Evolutionary conservation across 1,139 yeast genomes (phyloP).

Genomic region (Meyerozyma sp.): DNA sequence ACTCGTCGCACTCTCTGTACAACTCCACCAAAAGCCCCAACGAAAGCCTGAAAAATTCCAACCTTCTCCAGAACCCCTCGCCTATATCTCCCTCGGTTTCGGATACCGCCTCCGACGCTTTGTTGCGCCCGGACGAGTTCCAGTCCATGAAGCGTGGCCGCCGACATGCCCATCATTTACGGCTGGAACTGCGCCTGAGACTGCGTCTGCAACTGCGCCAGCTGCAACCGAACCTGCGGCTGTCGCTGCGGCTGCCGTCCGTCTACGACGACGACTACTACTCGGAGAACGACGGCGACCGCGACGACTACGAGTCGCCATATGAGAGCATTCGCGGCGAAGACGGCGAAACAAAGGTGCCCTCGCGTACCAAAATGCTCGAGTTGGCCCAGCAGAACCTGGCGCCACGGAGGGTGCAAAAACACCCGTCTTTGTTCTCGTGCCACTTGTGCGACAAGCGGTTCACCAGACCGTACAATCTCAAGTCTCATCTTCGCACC

Average conservation of each 20-base stretch:
- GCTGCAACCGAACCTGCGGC: background rate
- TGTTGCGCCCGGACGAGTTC: conserved; percentile 33
- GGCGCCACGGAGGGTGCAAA: conserved; percentile 54
- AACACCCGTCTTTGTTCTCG: conserved; percentile 74
- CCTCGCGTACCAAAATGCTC: conserved; percentile 53
- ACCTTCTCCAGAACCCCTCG: background rate
- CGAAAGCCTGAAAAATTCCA: conserved; percentile 1
- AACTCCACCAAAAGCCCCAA: conserved; percentile 13
- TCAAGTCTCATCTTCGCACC: conserved; percentile 86
- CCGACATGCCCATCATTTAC: conserved; percentile 9
- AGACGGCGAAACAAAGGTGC: conserved; percentile 9
- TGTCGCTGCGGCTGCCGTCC: conserved; percentile 2
- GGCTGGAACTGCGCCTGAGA: background rate
- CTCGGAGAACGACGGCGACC: conserved; percentile 8
- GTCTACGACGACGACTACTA: conserved; percentile 6
- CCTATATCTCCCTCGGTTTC: background rate
- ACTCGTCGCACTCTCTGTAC: conserved; percentile 24
- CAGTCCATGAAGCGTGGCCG: conserved; percentile 30
- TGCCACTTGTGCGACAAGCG: conserved; percentile 83
- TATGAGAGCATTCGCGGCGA: conserved; percentile 3
- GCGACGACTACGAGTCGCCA: conserved; percentile 9
- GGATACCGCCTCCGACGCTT: conserved; percentile 4
- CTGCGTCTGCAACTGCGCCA: conserved; percentile 1
- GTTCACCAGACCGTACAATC: conserved; percentile 87
- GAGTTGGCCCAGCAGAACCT: conserved; percentile 55